Evolutionary conservation across 1,139 yeast genomes (phyloP), one percentile per base, ranked within the genome.

Genomic region (Scheffersomyces insectosa): DNA sequence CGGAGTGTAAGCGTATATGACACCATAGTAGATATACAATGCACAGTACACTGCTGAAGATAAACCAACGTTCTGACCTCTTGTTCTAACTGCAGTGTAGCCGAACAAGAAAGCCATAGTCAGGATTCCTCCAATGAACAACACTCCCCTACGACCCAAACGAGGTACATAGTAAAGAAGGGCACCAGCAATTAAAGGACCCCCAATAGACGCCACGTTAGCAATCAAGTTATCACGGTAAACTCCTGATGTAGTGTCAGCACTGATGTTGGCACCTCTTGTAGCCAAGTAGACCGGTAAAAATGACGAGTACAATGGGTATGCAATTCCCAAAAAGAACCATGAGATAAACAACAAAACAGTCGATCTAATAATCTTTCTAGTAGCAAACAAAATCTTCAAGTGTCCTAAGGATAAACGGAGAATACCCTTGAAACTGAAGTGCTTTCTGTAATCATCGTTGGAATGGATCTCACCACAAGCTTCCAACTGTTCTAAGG

Each of bases 71-170:
- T 80, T 75, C 37, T 67, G 79, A n/a, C 70, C 60, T 38, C 75
- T 63, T 2, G 77, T 76, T 52, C 74, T 68, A 28, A 80, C 79
- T 2, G 77, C 70, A 3, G 86, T 80, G 54, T 78, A 80, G 16
- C 80, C 81, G 59, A 81, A 80, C 47, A 82, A 61, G 44, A 80
- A 70, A 2, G 75, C 79, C 80, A 80, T 80, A 13, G 79, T 63
- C 3, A 69, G 46, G 9, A 81, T 12, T 0, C 82, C 82, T 13
- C 85, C 84, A 43, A 81, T 62, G 12, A 67, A 67, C 72, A 82
- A 65, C 3, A 82, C 70, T 5, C 84, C 85, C 50, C 80, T 67
- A 51, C 85, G 67, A 7, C 86, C 86, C 30, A 79, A 49, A 15
- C 54, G 54, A 3, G 80, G 83, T 46, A 77, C 56, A 39, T 66